Evolutionary conservation across 2,329 filamentous ascomycete species (phyloP).

Genomic region (Berkeleyomyces basicola): DNA sequence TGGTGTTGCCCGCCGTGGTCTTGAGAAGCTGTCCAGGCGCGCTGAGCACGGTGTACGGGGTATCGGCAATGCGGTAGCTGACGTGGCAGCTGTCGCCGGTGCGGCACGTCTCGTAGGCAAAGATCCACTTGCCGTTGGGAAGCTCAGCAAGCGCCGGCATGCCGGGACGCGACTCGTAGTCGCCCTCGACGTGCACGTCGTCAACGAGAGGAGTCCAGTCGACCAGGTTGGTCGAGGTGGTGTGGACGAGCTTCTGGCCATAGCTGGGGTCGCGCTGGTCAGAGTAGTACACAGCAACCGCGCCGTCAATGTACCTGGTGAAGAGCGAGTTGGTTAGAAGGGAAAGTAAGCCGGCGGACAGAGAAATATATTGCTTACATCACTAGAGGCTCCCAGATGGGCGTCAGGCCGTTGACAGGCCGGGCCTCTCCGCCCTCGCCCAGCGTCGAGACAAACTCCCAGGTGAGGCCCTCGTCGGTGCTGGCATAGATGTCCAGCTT

Average conservation of each 20-base stretch:
- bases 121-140: constrained; percentile 43
- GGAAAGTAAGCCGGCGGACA: not conserved
- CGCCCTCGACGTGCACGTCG: constrained; percentile 44
- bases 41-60: constrained; percentile 23
- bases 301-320: constrained; percentile 34
- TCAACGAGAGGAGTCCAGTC: constrained; percentile 45
- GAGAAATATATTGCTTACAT: constrained; percentile 19
- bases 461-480: constrained; percentile 41
- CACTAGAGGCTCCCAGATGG: constrained; percentile 59
- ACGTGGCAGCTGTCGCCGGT: constrained; percentile 28
- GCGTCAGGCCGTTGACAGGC: constrained; percentile 47
- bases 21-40: constrained; percentile 21
- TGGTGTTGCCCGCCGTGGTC: constrained; percentile 19
- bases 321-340: not conserved
- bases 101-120: constrained; percentile 46
- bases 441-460: constrained; percentile 51
- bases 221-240: constrained; percentile 40
- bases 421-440: constrained; percentile 44
- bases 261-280: constrained; percentile 50
- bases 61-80: constrained; percentile 27
- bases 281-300: constrained; percentile 51
- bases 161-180: constrained; percentile 38
- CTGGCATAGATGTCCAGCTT: constrained; percentile 55
- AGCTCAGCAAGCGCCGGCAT: constrained; percentile 48
- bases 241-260: constrained; percentile 54